A percentile compares a stretch with the other conserved stretches of the same genome.
These are phyloP conservation scores for Fusarium hainanense DNA, from an alignment of 2,329 filamentous ascomycete species.

Conservation along the genomic window DNA sequence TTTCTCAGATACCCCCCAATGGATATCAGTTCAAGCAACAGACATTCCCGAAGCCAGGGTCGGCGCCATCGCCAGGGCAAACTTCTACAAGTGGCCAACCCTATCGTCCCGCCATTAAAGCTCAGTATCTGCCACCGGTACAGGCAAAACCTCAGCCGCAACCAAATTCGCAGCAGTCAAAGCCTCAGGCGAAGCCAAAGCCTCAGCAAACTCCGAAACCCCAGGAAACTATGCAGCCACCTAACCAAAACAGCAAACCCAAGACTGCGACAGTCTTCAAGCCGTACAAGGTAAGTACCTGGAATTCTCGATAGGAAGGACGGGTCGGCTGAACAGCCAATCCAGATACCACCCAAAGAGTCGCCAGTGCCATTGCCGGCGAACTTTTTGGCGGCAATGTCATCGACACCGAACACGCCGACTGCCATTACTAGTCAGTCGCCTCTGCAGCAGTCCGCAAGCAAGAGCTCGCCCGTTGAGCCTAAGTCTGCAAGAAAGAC, in stretches of 20 bases:
- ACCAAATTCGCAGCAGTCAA: background rate
- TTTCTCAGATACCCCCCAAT: background rate
- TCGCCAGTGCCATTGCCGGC: slow-evolving; percentile 59
- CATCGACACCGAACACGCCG: slow-evolving; percentile 43
- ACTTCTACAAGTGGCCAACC: slow-evolving; percentile 14
- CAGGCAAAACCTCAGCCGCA: slow-evolving; percentile 3
- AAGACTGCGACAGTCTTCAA: slow-evolving; percentile 45
- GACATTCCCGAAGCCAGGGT: slow-evolving; percentile 2
- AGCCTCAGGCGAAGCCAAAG: background rate
- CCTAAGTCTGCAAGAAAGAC: slow-evolving; percentile 3
- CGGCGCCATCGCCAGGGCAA: background rate
- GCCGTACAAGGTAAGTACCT: slow-evolving; percentile 50
- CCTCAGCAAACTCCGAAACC: slow-evolving; percentile 1
- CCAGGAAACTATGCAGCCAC: slow-evolving; percentile 1
- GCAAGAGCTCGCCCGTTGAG: slow-evolving; percentile 1
- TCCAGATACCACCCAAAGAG: slow-evolving; percentile 53
- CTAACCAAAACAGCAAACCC: slow-evolving; percentile 36
- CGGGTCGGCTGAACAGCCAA: slow-evolving; percentile 47
- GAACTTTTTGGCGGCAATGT: slow-evolving; percentile 57
- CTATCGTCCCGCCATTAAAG: slow-evolving; percentile 37
- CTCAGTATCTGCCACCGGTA: slow-evolving; percentile 27
- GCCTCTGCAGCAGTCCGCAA: slow-evolving; percentile 21
- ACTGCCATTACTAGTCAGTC: slow-evolving; percentile 28
- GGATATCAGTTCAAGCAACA: slow-evolving; percentile 22
- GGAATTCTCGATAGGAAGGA: slow-evolving; percentile 39